Evolutionary conservation across 768 basidiomycete genomes (phyloP).

Genomic region (Tulasnella sp.): DNA sequence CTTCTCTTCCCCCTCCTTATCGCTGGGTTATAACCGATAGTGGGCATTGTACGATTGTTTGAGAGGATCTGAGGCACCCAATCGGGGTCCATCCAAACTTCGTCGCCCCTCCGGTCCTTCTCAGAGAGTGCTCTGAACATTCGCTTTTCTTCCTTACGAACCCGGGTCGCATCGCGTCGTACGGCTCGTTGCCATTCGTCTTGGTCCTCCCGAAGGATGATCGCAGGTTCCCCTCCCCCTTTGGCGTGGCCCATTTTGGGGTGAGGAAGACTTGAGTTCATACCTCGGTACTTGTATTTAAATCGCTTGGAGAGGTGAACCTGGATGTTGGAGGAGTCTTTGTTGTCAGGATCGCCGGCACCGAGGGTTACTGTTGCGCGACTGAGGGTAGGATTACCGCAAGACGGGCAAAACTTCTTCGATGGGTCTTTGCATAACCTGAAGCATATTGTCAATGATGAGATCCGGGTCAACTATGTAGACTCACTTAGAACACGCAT

Average conservation of each 20-base stretch:
- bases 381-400: conserved; percentile 82
- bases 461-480: neutral
- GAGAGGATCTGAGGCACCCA: conserved; percentile 79
- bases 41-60: no score
- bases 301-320: conserved; percentile 94
- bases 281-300: conserved; percentile 84
- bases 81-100: conserved; percentile 87
- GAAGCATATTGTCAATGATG: neutral
- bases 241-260: conserved; percentile 85
- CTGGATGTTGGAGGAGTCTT: conserved; percentile 47
- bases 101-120: conserved; percentile 31
- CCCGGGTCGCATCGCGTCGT: conserved; percentile 58
- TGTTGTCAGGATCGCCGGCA: conserved; percentile 42
- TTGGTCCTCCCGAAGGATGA: conserved; percentile 89
- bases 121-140: conserved; percentile 46
- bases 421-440: conserved; percentile 93
- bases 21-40: neutral
- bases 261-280: conserved; percentile 81
- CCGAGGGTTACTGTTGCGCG: conserved; percentile 80
- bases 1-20: no score
- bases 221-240: conserved; percentile 50
- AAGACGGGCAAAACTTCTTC: conserved; percentile 95
- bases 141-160: conserved; percentile 63
- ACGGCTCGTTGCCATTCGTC: conserved; percentile 73
- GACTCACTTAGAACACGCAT: conserved; percentile 97